Percentiles rank a stretch among this genome's conserved stretches.
phyloP scores from a whole-genome alignment of 2,329 filamentous ascomycete genomes.

The Fusarium torreyae region DNA sequence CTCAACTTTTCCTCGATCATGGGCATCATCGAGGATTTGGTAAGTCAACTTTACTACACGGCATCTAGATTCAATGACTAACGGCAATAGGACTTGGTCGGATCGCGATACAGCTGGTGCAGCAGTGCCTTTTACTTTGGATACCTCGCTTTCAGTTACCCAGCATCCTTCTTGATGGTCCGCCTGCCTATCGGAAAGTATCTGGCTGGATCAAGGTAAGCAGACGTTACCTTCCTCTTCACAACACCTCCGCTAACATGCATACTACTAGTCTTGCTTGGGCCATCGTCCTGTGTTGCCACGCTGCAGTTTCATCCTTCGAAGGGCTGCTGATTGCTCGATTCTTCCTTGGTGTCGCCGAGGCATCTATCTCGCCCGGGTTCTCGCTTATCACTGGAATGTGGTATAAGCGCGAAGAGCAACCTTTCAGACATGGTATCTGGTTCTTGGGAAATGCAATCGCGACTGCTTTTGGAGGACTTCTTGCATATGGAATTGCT shows the following conservation, averaged over 20 bases:
- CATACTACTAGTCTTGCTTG: conserved; percentile 20
- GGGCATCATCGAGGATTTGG: conserved; percentile 44
- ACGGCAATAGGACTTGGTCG: conserved; percentile 27
- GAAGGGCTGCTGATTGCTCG: conserved; percentile 34
- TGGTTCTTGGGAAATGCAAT: conserved; percentile 46
- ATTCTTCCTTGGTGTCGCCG: conserved; percentile 44
- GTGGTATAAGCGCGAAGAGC: conserved; percentile 46
- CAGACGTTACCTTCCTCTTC: rapidly evolving
- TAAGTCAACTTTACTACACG: not conserved
- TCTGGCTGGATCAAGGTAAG: conserved; percentile 36
- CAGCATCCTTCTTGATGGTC: conserved; percentile 44
- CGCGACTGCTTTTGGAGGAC: conserved; percentile 41
- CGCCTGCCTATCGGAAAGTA: conserved; percentile 42
- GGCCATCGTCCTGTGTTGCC: conserved; percentile 38
- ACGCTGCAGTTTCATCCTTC: conserved; percentile 40
- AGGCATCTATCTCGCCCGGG: conserved; percentile 45
- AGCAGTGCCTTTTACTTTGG: conserved; percentile 46
- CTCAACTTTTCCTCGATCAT: conserved; percentile 46
- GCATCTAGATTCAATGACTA: rapidly evolving
- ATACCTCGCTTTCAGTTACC: conserved; percentile 45
- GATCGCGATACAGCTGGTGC: conserved; percentile 42
- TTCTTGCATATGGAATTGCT: conserved; percentile 43
- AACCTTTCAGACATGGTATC: conserved; percentile 44
- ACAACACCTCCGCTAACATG: not conserved
- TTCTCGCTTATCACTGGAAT: conserved; percentile 46